These are phyloP conservation scores for Agapanthus africanus DNA, from an alignment of 106 monocot species.

Conservation along the genomic window DNA sequence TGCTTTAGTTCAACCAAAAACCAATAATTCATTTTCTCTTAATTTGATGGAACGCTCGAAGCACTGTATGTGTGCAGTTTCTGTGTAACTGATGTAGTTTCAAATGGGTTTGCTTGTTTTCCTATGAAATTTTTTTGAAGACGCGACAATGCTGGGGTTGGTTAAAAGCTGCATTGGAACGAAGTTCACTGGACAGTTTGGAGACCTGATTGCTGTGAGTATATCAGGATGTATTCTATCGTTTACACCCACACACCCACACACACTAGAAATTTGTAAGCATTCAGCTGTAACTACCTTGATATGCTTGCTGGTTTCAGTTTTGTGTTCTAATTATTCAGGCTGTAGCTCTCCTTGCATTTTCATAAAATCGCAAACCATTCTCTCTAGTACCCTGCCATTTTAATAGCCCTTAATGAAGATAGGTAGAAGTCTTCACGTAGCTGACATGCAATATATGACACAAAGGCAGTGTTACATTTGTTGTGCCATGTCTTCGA, in stretches of 20 bases:
- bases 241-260: too few species aligned
- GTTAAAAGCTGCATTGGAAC: slow-evolving; percentile 97
- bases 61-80: neutral
- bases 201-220: slow-evolving; percentile 84
- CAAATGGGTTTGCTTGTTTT: neutral
- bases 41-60: neutral
- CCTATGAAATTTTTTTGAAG: slow-evolving; percentile 26
- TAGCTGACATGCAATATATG: too few species aligned
- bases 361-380: neutral
- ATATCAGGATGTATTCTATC: too few species aligned
- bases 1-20: neutral
- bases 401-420: neutral
- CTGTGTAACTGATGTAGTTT: slow-evolving; percentile 3
- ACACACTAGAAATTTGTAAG: neutral
- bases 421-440: neutral
- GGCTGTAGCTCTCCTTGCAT: neutral
- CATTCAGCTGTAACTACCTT: neutral
- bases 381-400: neutral
- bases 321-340: too few species aligned
- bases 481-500: too few species aligned
- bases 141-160: slow-evolving; percentile 48
- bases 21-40: neutral
- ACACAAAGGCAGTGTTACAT: too few species aligned
- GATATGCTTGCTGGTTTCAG: neutral
- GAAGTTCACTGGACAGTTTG: slow-evolving; percentile 98